Base-by-base conservation (phyloP, 331 rosid species). In the Erythrophleum ivorense region DNA sequence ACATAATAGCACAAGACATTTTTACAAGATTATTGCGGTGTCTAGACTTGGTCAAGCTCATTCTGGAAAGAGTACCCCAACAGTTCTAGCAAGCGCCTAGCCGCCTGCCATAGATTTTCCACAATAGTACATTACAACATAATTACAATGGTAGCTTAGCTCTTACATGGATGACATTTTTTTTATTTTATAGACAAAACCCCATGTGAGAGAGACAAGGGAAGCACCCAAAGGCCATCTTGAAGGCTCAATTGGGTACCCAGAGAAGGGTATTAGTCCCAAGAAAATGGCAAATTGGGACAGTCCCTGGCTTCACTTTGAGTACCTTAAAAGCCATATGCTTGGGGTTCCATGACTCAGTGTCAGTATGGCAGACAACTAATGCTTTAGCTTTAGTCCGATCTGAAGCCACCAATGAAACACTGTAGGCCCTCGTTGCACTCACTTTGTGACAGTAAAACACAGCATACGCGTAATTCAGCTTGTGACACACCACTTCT, bases 281-380 rank as follows among this genome's bases (percentile, higher is more conserved):
- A 73, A 73, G 77, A 16, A 73, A 50, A 53, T 73, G 77, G 63
- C 77, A 73, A 33, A 73, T 64, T 0, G 63, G 77, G 21, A 73
- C 77, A 19, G 77, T 73, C 14, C 77, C 77, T 11, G 63, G 77
- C 63, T 73, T 50, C 6, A 73, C 24, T 31, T 52, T 73, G 63
- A 73, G 77, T 5, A 16, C 43, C 18, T 29, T 7, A 29, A 73
- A 73, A 29, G 62, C 77, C 62, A 2, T 0, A 31, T 73, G 13
- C 9, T 49, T 11, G 10, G 14, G 62, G 24, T 6, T 3, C 77
- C 77, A 73, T 3, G 7, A 2, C 5, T 6, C 1, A 54, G 59
- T 54, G 16, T 54, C 24, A 18, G 9, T 18, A 9, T 73, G 78
- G 7, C 78, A 73, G 3, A 50, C 65, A 49, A 33, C 62, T 3